Base-by-base conservation (phyloP, 73 alveolate species). In the Paramecium pentaurelia region DNA sequence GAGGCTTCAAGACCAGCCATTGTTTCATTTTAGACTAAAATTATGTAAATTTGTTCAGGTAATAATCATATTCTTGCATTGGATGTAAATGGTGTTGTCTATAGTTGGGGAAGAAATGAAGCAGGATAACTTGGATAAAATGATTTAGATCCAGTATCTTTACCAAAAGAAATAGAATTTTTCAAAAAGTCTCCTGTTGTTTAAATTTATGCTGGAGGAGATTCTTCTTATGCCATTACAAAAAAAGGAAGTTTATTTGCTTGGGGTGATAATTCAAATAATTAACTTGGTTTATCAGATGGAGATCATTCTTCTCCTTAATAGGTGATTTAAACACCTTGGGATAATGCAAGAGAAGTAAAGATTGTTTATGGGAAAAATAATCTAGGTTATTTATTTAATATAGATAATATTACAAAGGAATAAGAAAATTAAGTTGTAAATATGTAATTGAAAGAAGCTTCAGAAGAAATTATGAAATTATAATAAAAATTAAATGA, bases 191-290 rank as follows among this genome's bases (percentile, higher is more conserved):
- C 20, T 4, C 68, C 88, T 14, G 58, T 14, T 75, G 28, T 40
- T 4, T 37, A 75, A 40, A 75, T 75, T 0, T 75, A 75, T 75
- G 88, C 70, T 32, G 37, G 37, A 6, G 88, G 70, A 12, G 88
- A 75, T 40, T 75, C 88, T 14, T 75, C 88, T 14, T 75, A 37
- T 75, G 70, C 70, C 3, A n/a, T 75, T 2, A 75, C 88, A 2
- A 75, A 75, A 37, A 16, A 37, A 20, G 88, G 88, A 75, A 75
- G 60, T 75, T 28, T 75, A 34, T 37, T 37, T 75, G 70, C 47
- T 34, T 75, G 88, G 88, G 88, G 88, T 34, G 88, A 75, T 28
- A 89, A 89, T 60, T 38, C 70, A 49, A 71, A 51, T 45, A 32
- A 34, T 37, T 36, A 75, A 37, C 60, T 75, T 14, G 88, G 88